Base-by-base conservation (phyloP, 768 basidiomycete genomes). In the Leccinum broughii region DNA sequence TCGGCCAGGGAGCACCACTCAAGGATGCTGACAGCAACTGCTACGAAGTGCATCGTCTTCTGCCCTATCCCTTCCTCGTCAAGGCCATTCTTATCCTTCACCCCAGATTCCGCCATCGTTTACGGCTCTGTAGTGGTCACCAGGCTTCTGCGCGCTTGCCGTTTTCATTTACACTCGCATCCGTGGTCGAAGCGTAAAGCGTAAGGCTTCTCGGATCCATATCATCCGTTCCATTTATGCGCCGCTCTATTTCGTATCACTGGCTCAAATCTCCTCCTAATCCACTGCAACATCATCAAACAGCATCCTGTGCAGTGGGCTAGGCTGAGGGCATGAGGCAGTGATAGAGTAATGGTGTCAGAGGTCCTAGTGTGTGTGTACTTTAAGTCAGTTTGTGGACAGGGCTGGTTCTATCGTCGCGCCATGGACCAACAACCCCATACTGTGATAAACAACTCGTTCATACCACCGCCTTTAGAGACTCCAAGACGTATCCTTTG, bases 161-260 rank as follows among this genome's bases (percentile, higher is more conserved):
- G 0, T 34, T 34, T 34, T 13, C 34, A 34, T 34, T 11, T 34
- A 13, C 34, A 34, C 34, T 11, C 11, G 1, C 34, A 34, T 34
- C 34, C 11, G 34, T 34, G 34, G 34, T 34, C 34, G 34, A 34
- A 34, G 34, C 34, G 3, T 13, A 34, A 34, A 34, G 10, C 32
- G 32, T 89, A 34, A 34, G 11, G 34, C 11, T 34, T 49, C 95
- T 95, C 76, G 92, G 93, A 69, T 81, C 88, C 24, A 84, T 93
- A 48, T 41, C 85, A 59, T 78, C 61, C 81, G 85, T 72, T 76
- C 83, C 59, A 89, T 89, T 75, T 86, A 87, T 58, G 88, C 88
- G 74, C 67, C 79, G 20, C 76, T 80, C 54, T 77, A 83, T 63
- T 80, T 80, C 39, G 70, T 79, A 52, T 71, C 79, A 44, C 50